Conservation (phyloP, 495 filamentous ascomycete genomes). For the Penicillium bialowiezense region DNA sequence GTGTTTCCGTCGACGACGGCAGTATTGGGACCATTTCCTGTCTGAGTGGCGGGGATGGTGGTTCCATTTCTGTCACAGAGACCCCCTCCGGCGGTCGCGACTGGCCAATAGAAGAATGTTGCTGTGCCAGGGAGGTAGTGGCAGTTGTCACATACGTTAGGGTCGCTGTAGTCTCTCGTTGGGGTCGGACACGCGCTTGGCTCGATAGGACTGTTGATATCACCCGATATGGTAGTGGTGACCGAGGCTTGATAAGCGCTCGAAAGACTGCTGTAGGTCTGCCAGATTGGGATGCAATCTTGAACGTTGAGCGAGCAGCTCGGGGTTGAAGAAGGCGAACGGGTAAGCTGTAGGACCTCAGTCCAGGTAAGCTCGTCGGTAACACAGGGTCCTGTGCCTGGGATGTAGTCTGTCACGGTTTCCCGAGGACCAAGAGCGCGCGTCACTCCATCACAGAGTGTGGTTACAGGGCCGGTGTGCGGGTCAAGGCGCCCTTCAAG, state of each 20-base stretch:
- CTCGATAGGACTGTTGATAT: constrained; percentile 21
- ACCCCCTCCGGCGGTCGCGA: constrained; percentile 16
- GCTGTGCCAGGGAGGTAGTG: constrained; percentile 26
- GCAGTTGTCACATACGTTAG: constrained; percentile 19
- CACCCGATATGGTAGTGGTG: constrained; percentile 11
- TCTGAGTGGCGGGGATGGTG: constrained; percentile 16
- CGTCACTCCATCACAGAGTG: constrained; percentile 19
- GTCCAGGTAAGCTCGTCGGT: constrained; percentile 6
- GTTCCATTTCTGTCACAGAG: constrained; percentile 23
- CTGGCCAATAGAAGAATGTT: constrained; percentile 31
- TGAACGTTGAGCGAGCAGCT: constrained; percentile 11
- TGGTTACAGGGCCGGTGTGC: constrained; percentile 23
- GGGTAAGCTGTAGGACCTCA: constrained; percentile 11
- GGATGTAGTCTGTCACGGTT: constrained; percentile 14
- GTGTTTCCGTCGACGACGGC: constrained; percentile 21
- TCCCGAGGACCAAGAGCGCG: constrained; percentile 22
- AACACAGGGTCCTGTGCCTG: constrained; percentile 20
- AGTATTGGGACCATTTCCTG: constrained; percentile 17
- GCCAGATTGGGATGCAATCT: constrained; percentile 26
- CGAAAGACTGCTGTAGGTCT: constrained; percentile 15
- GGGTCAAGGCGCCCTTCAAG: constrained; percentile 9
- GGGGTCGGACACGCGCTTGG: constrained; percentile 15
- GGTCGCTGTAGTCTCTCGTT: constrained; percentile 10
- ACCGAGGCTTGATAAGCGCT: constrained; percentile 7
- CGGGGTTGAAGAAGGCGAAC: constrained; percentile 8